Conservation (phyloP, 2,329 filamentous ascomycete species). For the Fonsecaea nubica region DNA sequence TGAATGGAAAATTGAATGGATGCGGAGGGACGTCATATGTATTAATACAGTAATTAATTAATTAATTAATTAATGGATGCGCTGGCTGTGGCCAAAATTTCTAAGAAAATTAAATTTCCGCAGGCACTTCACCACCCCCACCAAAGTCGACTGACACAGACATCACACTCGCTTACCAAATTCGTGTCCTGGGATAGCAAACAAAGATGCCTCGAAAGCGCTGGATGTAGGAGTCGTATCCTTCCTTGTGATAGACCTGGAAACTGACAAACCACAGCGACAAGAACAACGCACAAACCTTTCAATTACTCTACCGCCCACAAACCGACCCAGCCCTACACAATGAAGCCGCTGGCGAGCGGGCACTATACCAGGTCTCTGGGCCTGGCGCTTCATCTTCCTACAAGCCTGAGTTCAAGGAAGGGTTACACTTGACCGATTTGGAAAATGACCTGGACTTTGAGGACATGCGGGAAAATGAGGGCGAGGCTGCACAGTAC, state of each 20-base stretch:
- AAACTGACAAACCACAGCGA: constrained; percentile 61
- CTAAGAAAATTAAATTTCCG: constrained; percentile 29
- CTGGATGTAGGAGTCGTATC: constrained; percentile 68
- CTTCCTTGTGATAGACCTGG: constrained; percentile 17
- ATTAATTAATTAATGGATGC: constrained; percentile 2
- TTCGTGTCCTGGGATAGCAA: background rate
- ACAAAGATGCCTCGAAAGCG: constrained; percentile 63
- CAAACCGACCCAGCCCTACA: constrained; percentile 98
- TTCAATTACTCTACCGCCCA: constrained; percentile 90
- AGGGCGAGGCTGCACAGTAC: constrained; percentile 93
- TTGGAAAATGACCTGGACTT: constrained; percentile 76
- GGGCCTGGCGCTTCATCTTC: constrained; percentile 44
- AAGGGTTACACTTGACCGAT: constrained; percentile 69
- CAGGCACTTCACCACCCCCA: background rate
- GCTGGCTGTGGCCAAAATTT: constrained; percentile 19
- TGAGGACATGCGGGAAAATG: constrained; percentile 76
- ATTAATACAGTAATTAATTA: constrained; percentile 3
- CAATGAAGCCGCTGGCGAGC: constrained; percentile 84
- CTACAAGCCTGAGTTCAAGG: constrained; percentile 48
- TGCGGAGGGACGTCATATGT: constrained; percentile 26
- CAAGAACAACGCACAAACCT: constrained; percentile 92
- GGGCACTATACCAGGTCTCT: constrained; percentile 78
- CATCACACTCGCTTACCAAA: constrained; percentile 6
- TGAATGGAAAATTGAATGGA: constrained; percentile 11
- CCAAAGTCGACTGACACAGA: background rate